Conservation (phyloP, 257 asterid genomes). For the Scutellaria galericulata region DNA sequence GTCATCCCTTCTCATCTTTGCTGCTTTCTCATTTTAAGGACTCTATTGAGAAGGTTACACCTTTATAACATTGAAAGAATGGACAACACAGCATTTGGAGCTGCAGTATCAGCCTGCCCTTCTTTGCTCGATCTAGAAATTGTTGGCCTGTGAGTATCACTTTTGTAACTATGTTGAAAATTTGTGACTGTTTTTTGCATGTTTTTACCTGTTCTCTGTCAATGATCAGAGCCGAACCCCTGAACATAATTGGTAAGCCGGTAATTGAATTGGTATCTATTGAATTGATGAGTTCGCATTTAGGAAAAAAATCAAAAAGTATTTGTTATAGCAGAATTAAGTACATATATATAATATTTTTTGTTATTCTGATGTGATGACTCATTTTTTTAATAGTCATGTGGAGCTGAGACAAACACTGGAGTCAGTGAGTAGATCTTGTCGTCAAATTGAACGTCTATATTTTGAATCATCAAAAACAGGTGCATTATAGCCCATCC, state of each 20-base stretch:
- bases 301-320: background rate
- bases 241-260: constrained; percentile 8
- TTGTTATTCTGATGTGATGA: constrained; percentile 32
- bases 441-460: constrained; percentile 74
- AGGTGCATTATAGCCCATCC: constrained; percentile 48
- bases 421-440: constrained; percentile 72
- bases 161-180: constrained; percentile 15
- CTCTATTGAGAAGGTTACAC: constrained; percentile 67
- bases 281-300: constrained; percentile 11
- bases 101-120: constrained; percentile 79
- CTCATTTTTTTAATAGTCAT: constrained; percentile 47
- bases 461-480: constrained; percentile 74
- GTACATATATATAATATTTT: background rate
- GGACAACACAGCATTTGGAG: constrained; percentile 65
- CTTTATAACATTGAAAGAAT: constrained; percentile 83
- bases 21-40: constrained; percentile 43
- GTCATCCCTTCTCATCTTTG: constrained; percentile 20
- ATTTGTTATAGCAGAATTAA: constrained; percentile 23
- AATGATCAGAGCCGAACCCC: constrained; percentile 4
- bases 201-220: background rate
- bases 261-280: constrained; percentile 21
- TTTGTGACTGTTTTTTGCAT: constrained; percentile 24
- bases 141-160: constrained; percentile 85
- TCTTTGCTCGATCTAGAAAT: constrained; percentile 74
- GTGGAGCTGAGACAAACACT: constrained; percentile 72